phyloP scores from a whole-genome alignment of 2,329 filamentous ascomycete species.

The Uncinocarpus reesii region DNA sequence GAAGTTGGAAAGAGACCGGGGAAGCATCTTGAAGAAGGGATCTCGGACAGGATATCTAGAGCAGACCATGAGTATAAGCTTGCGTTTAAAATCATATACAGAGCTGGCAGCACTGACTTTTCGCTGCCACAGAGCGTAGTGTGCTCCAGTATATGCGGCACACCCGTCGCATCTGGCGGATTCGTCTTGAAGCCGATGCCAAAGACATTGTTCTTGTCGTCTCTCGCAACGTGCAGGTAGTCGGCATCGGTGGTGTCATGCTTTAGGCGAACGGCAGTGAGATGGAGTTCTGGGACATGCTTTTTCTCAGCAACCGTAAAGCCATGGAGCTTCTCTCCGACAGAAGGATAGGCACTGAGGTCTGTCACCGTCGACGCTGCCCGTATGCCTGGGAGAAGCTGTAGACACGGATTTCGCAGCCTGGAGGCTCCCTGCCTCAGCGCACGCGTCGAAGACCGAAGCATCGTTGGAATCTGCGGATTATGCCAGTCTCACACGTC shows the following conservation, averaged over 20 bases:
- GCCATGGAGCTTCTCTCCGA: constrained; percentile 80
- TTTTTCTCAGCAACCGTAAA: constrained; percentile 85
- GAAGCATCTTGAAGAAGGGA: constrained; percentile 99
- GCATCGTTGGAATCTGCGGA: constrained; percentile 8
- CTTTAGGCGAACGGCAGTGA: constrained; percentile 80
- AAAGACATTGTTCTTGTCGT: constrained; percentile 99
- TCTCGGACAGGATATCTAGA: constrained; percentile 87
- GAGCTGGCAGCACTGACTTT: constrained; percentile 50
- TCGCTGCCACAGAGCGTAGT: constrained; percentile 92
- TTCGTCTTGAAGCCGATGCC: constrained; percentile 99
- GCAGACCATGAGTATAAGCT: constrained; percentile 11
- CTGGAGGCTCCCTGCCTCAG: constrained; percentile 6
- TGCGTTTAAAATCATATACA: not conserved
- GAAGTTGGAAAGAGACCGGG: constrained; percentile 94
- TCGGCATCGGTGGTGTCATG: constrained; percentile 95
- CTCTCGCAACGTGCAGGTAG: constrained; percentile 86
- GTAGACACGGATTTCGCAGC: constrained; percentile 1
- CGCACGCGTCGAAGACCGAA: constrained; percentile 9
- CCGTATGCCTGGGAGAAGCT: constrained; percentile 12
- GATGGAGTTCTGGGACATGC: constrained; percentile 84
- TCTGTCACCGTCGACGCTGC: constrained; percentile 57
- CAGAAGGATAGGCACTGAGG: constrained; percentile 61
- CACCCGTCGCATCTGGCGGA: constrained; percentile 86
- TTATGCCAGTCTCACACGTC: no score
- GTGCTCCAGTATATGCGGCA: constrained; percentile 95